Base-by-base conservation (phyloP, 768 basidiomycete genomes). In the Tylopilus vinaceipallidus region DNA sequence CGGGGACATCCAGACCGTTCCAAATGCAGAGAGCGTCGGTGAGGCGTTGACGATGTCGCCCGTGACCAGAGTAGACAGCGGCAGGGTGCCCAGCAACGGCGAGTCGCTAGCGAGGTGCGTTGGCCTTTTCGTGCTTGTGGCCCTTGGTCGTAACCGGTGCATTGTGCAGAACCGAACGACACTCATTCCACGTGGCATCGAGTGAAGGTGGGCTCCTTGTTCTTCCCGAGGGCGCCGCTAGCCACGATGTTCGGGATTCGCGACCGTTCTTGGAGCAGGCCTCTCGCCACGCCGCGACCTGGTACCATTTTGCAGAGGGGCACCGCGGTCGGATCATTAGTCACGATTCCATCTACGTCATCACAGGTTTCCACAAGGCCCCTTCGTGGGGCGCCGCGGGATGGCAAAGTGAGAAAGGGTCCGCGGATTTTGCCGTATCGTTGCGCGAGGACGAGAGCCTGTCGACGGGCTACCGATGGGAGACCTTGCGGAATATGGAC, bases 171-270 rank as follows among this genome's bases (percentile, higher is more conserved):
- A 4, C 9, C 4, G 33, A n/a, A 22, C 49, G 49, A 39, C 49
- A 52, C 45, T 45, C 27, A 13, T 61, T 66, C 45, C 50, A 45
- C 22, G 11, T 59, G 17, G 54, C 64, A 13, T 57, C 57, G 0
- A 41, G 13, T 27, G 67, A 69, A 54, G 71, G 69, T 2, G 67
- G 69, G 4, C 44, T 71, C 8, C 57, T 73, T 9, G 42, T 66
- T 19, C 62, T 73, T 34, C 71, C 72, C 0, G 62, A 71, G 29
- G 73, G 69, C 6, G 65, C 69, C 1, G 53, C 52, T 16, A 37
- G 56, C 43, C 55, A 61, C 16, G 63, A 66, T 22, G 52, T 69
- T 20, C 57, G 58, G 14, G 60, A 72, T 14, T 42, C 49, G 12
- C 39, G n/a, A 3, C 52, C 45, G 2, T 68, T 73, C 33, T 53